A percentile compares a stretch with the other conserved stretches of the same genome.
Evolutionary conservation across 2,329 filamentous ascomycete species (phyloP).

Genomic region (Pyricularia pennisetigena): DNA sequence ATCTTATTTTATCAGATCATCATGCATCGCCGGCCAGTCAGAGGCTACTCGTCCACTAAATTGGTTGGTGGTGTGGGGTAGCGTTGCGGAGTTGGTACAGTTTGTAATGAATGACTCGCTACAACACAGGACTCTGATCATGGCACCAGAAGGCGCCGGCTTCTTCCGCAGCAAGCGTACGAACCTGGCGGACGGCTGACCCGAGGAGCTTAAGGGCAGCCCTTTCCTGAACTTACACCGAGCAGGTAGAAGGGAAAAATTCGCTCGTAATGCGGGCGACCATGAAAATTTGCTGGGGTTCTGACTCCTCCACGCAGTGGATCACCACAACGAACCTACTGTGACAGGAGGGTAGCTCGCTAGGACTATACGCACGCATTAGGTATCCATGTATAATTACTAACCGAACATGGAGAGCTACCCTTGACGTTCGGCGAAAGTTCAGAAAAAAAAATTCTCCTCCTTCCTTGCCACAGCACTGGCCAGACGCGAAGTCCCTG

Average conservation of each 20-base stretch:
- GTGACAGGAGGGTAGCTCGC: too few species aligned
- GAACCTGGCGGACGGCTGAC: too few species aligned
- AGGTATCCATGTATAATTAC: background rate
- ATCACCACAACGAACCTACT: too few species aligned
- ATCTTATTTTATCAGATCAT: conserved; percentile 14
- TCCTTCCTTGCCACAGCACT: background rate
- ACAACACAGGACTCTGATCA: too few species aligned
- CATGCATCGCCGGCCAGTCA: conserved; percentile 10
- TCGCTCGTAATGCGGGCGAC: too few species aligned
- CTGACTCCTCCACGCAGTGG: too few species aligned
- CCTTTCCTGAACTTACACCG: too few species aligned
- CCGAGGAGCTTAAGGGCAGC: too few species aligned
- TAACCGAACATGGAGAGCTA: background rate
- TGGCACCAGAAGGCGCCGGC: too few species aligned
- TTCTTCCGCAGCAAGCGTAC: too few species aligned
- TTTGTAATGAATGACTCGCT: background rate
- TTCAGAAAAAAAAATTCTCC: background rate
- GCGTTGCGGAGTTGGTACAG: background rate
- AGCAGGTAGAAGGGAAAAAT: too few species aligned
- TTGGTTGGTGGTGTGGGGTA: background rate
- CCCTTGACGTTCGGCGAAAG: background rate
- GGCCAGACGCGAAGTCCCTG: background rate
- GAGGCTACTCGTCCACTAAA: background rate
- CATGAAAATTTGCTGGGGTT: too few species aligned
- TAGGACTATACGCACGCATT: background rate